Evolutionary conservation across 129 eudicot species (phyloP), one percentile per base, ranked within the genome.

Genomic region (carrot (Daucus carota)): DNA sequence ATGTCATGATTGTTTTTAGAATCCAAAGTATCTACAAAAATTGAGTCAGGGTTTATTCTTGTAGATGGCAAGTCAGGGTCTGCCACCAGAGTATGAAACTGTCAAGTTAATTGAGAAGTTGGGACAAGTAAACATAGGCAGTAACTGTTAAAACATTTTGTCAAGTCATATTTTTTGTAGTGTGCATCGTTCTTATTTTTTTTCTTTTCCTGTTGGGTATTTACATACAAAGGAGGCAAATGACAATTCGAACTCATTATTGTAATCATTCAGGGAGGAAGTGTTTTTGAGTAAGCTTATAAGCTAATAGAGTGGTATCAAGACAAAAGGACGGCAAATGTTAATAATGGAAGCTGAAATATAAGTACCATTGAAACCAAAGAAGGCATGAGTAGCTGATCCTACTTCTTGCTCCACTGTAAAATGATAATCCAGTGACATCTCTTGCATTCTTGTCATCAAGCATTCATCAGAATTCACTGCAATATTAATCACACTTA

Each of bases 321-420:
- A 47, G 54, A 17, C 54, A 16, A 33, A 46, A 48, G 15, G 26
- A 29, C 2, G 44, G 22, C 33, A 16, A 20, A 24, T 42, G 3
- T 43, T 24, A 43, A 3, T n/a, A 3, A 45, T 22, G 16, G 26
- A 43, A 11, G 16, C 16, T 45, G n/a, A 29, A 31, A 10, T 15
- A 48, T 31, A 74, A 22, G 24, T 81, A 95, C 99, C 99, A 66
- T 95, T 95, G 87, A 95, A 95, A 67, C 99, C 99, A 62, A 95
- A 95, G 87, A 95, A 95, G 34, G 99, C 97, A 81, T 95, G 99
- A 67, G 99, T 95, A 66, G 99, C 88, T 70, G 99, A 95, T 75
- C 99, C 99, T 14, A 95, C 99, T 91, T 95, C 99, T 89, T 95
- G 99, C 84, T 95, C 99, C 26, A 94, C 98, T 1, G 88, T 94